Evolutionary conservation across 108 stramenopile genomes (phyloP), one percentile per base, ranked within the genome.

Genomic region (Fragilaria radians): DNA sequence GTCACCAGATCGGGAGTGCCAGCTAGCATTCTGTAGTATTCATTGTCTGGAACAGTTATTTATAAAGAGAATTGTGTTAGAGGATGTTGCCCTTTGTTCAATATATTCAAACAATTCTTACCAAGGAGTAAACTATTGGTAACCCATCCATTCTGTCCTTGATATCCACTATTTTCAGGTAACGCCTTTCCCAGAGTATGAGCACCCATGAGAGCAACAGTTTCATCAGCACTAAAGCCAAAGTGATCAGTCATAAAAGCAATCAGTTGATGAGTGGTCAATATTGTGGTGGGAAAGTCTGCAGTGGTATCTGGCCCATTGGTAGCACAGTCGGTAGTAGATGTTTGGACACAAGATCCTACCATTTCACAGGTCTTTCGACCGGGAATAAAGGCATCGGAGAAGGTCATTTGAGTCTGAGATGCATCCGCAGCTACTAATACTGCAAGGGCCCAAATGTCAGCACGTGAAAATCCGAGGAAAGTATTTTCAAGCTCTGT

Each of bases 191-290:
- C 78, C n/a, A 78, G 57, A 9, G 73, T 46, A 34, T 83, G 82
- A 0, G 79, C 82, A 32, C 82, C 82, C 79, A 80, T 80, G 48
- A 83, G 59, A 9, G 74, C 76, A 4, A 71, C 72, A 11, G 70
- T 75, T 62, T 83, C 66, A 32, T 67, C 59, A 4, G 55, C 51
- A 54, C 17, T 48, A 28, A 80, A 72, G 17, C 65, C 76, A 42
- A 83, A 83, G 19, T 79, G 45, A 18, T 65, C 26, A 24, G 61
- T 31, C 57, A 83, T 78, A 54, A 72, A 83, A 5, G 48, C 30
- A 28, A 68, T 46, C 25, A 76, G 27, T 46, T 36, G 67, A 48
- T 63, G 54, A 21, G 71, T 68, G 11, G 46, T 64, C 26, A 63
- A 29, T 19, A 65, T 23, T 51, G 48, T 52, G 11, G 26, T 28